These are phyloP conservation scores for Metschnikowia hibisci DNA, from an alignment of 805 yeast genomes.

Conservation along the genomic window DNA sequence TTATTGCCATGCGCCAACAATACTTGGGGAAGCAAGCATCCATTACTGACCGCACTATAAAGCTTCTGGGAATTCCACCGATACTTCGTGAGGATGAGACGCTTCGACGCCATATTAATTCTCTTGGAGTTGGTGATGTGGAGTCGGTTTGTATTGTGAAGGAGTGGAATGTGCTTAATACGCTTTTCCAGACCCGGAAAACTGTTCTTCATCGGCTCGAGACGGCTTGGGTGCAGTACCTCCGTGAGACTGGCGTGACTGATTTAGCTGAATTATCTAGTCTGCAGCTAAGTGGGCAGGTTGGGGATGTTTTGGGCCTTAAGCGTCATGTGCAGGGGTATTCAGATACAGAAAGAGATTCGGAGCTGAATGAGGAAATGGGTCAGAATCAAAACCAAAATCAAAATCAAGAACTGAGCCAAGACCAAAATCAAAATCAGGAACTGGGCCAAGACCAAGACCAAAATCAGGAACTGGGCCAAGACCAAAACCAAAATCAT, in stretches of 20 bases:
- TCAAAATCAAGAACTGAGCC: too few relatives aligned
- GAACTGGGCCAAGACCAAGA: too few relatives aligned
- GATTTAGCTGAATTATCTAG: constrained; percentile 28
- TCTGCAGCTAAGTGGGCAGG: constrained; percentile 23
- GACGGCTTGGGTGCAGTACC: constrained; percentile 64
- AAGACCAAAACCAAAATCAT: background rate
- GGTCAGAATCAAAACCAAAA: too few relatives aligned
- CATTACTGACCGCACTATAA: constrained; percentile 85
- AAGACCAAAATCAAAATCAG: too few relatives aligned
- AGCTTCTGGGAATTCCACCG: constrained; percentile 85
- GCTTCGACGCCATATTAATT: constrained; percentile 70
- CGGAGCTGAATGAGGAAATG: background rate
- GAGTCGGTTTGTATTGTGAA: constrained; percentile 73
- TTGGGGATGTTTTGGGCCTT: constrained; percentile 29
- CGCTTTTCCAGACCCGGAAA: constrained; percentile 57
- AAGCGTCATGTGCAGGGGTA: background rate
- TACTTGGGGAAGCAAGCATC: constrained; percentile 84
- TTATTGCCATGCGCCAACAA: constrained; percentile 73
- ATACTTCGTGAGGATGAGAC: constrained; percentile 68
- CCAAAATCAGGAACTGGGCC: too few relatives aligned
- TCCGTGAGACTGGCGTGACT: constrained; percentile 36
- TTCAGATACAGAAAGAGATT: background rate
- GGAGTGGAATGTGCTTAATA: constrained; percentile 78
- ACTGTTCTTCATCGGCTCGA: constrained; percentile 57
- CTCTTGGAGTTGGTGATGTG: constrained; percentile 75